Base-by-base conservation (phyloP, 1,284 basidiomycete genomes). In the Exobasidium rhododendri region DNA sequence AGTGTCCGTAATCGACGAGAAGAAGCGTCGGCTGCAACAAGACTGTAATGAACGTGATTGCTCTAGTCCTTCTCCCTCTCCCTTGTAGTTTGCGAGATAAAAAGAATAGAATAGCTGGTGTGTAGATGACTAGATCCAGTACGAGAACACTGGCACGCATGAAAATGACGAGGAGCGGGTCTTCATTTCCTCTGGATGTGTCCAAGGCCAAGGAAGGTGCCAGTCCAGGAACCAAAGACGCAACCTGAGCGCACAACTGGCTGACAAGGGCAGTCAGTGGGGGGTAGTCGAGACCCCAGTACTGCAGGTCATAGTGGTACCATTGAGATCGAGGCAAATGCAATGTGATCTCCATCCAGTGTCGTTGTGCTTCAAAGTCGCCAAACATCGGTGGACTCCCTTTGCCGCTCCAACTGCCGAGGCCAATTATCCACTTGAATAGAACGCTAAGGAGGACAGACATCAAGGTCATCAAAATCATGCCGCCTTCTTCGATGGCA, bases 311-410 rank as follows among this genome's bases (percentile, higher is more conserved):
- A 79, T 92, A 90, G 1, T 82, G 86, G 80, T 94, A 94, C 92
- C 92, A 94, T 69, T 88, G 81, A 7, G 82, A 83, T 28, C 85
- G 73, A 0, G 90, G 90, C 2, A 92, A 82, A 73, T 92, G 88
- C 31, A 86, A 81, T 0, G 91, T 91, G 47, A 94, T 80, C 71
- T 94, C 91, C 86, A 94, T 90, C 92, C 92, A 94, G 80, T 94
- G 92, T 56, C 92, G 84, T 75, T 94, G 92, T 0, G 92, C 92
- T 80, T 96, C 92, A 70, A 91, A 92, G 80, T 96, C 92, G 17
- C 92, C 92, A 66, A 85, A 89, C 86, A 93, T 87, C 0, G 92
- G 92, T 0, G 90, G 87, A 2, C 84, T 85, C 17, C 79, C 83
- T 62, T 85, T 80, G 4, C 92, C 73, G 89, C 91, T 74, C 68